Evolutionary conservation across 1,139 yeast genomes (phyloP), one percentile per base, ranked within the genome.

Genomic region (Saccharomyces hybrid): DNA sequence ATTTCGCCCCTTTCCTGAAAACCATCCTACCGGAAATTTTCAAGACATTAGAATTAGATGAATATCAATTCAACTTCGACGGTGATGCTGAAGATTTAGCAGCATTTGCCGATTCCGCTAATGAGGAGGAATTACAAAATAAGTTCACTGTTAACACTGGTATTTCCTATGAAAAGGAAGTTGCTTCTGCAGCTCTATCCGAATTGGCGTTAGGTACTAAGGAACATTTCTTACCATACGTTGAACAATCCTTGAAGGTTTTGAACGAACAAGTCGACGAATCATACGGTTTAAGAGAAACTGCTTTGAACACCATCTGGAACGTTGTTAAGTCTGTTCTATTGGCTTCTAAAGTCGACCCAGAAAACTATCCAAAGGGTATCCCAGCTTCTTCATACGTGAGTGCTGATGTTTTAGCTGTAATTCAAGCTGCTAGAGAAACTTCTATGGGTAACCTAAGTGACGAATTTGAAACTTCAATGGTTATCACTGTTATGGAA

Each of bases 151-250:
- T 91, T 61, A 90, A 90, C 78, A 87, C 97, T 52, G 98, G 97
- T 76, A 84, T 93, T 66, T 89, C 97, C 61, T 86, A 88, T 66
- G 99, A 93, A 76, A 93, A 93, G 75, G 99, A 93, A 76, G 90
- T 88, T 65, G 97, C 97, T n/a, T 81, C 95, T 49, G 95, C 91
- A 68, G 95, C 97, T 25, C 76, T 93, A 64, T 85, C 90, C 50
- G 97, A 93, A 67, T 80, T 93, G 68, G 96, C 97, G 58, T 73
- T 80, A 57, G 96, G 96, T 62, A 86, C 96, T 52, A 89, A 90
- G 65, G 83, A 81, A 60, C 83, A 82, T 54, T 90, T 93, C 73
- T 81, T 83, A 63, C 85, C 85, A 63, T 91, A 82, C 68, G 84
- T 90, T 60, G 91, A 87, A 70, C 79, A 81, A 60, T 79, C 95